A percentile compares a stretch with the other conserved stretches of the same genome.
Evolutionary conservation across 306 rosid species (phyloP).

Genomic region (Cucurbita pepo): DNA sequence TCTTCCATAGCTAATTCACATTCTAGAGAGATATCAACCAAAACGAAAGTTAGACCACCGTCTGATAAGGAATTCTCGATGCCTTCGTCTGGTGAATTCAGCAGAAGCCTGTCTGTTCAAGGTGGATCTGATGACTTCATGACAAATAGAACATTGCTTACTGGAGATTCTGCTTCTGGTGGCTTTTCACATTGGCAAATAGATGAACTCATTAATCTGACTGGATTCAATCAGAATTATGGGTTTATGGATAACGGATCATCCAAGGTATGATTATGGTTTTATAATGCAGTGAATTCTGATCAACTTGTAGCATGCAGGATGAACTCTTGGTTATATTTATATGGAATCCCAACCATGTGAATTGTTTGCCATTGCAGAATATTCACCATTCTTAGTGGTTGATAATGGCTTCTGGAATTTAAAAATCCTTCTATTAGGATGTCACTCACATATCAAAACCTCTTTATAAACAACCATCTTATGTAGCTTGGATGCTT

Average conservation of each 20-base stretch:
- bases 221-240: conserved; percentile 44
- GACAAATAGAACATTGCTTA: conserved; percentile 22
- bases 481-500: neutral
- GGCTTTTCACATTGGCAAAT: conserved; percentile 53
- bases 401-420: neutral
- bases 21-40: conserved; percentile 30
- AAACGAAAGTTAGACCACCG: conserved; percentile 17
- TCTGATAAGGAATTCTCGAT: conserved; percentile 19
- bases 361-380: neutral
- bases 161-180: conserved; percentile 51
- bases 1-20: conserved; percentile 25
- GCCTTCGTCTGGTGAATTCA: conserved; percentile 24
- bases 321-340: neutral
- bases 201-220: conserved; percentile 50
- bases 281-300: neutral
- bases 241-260: conserved; percentile 57
- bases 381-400: neutral
- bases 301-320: neutral
- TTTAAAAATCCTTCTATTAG: neutral
- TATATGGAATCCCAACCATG: neutral
- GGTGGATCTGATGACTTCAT: conserved; percentile 34
- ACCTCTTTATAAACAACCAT: neutral
- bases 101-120: conserved; percentile 18
- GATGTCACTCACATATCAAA: neutral
- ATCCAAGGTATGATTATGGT: conserved; percentile 48